Conservation (phyloP, 169 alveolate genomes). For the Plasmodium vinckei region DNA sequence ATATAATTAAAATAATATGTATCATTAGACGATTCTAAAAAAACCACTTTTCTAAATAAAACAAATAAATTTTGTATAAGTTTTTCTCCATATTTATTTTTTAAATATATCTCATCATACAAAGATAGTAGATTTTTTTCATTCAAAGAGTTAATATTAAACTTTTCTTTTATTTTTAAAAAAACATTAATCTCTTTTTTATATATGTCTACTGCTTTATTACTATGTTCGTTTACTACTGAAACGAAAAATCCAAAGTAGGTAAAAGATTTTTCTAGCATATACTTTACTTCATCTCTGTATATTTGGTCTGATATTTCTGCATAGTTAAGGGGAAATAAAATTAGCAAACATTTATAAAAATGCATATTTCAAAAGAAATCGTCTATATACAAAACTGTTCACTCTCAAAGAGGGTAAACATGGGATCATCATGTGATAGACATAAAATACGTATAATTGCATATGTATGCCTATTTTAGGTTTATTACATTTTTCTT, state of each 20-base stretch:
- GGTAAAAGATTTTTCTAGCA: constrained; percentile 20
- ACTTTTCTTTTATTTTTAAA: constrained; percentile 48
- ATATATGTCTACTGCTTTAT: constrained; percentile 6
- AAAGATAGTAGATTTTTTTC: constrained; percentile 37
- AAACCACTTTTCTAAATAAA: constrained; percentile 14
- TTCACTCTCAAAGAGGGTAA: too few relatives aligned
- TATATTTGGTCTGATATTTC: constrained; percentile 10
- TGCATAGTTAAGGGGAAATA: background rate
- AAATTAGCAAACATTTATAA: background rate
- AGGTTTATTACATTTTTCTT: too few relatives aligned
- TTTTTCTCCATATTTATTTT: constrained; percentile 60
- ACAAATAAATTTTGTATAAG: constrained; percentile 35
- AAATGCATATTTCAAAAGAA: background rate
- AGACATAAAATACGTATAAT: too few relatives aligned
- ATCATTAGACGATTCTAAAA: constrained; percentile 8
- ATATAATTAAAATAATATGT: constrained; percentile 47
- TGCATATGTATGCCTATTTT: too few relatives aligned
- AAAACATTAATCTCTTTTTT: constrained; percentile 50
- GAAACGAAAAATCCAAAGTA: constrained; percentile 24
- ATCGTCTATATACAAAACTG: too few relatives aligned
- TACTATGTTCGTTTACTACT: constrained; percentile 26
- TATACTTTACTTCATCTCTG: constrained; percentile 9
- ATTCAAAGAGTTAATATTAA: background rate
- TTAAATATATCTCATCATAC: constrained; percentile 48
- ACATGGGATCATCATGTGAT: too few relatives aligned